Evolutionary conservation across 345 rosid genomes (phyloP), one percentile per base, ranked within the genome.

Genomic region (Salix suchowensis): DNA sequence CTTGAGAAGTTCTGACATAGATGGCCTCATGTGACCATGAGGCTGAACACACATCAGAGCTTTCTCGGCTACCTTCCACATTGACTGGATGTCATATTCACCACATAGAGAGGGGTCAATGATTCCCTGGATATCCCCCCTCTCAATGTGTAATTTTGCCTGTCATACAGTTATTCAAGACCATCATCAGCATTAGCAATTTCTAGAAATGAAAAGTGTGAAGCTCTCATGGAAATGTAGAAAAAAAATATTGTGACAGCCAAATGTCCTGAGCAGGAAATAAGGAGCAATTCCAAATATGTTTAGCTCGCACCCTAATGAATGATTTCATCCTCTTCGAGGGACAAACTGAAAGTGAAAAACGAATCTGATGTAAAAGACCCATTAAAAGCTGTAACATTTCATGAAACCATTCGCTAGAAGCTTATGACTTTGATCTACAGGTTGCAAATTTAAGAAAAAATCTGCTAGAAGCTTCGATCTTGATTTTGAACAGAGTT

Each of bases 21-120:
- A 89, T 2, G 99, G 98, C 81, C 99, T 90, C 97, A 90, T 84
- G 84, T 89, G 84, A 36, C 99, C 98, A 36, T 94, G 97, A 14
- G 99, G 94, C 78, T 82, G 91, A 68, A 96, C 97, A 8, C 99
- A 96, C 86, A 90, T 82, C 79, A 94, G 71, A 4, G 99, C 99
- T 74, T 89, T 94, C 89, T 96, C 99, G 0, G 97, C 99, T 21
- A 96, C 91, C 85, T 96, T 96, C 99, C 99, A 96, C 96, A 96
- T 92, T 1, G 99, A 90, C 58, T 96, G 99, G 54, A 94, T 88
- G 77, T 95, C 97, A 19, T 91, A 96, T 23, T 88, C 97, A 13
- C 89, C 82, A 21, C 28, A 61, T n/a, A 96, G 73, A 0, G 82
- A 82, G 2, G 91, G 97, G 82, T 96, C 99, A 9, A 96, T 90